Percentiles rank a stretch among this genome's conserved stretches.
Evolutionary conservation across 129 eudicot species (phyloP).

Genomic region (Deinandra increscens): DNA sequence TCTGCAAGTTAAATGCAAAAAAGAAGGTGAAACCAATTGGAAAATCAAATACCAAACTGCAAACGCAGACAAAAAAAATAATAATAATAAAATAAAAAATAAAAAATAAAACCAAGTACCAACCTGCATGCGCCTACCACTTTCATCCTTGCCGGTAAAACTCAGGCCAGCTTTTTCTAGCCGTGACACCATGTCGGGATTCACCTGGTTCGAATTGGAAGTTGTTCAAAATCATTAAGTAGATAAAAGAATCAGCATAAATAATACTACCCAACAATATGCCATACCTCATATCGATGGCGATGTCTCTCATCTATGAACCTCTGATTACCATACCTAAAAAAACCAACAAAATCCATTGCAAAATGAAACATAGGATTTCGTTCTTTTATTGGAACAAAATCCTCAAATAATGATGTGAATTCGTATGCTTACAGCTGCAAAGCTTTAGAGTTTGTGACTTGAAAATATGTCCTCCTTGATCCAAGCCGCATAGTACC

Average conservation of each 20-base stretch:
- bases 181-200: conserved; percentile 67
- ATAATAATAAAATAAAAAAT: background rate
- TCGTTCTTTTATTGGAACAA: background rate
- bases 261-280: background rate
- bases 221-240: background rate
- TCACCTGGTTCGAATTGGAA: conserved; percentile 48
- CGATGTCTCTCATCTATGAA: conserved; percentile 91
- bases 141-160: conserved; percentile 89
- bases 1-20: conserved; percentile 40
- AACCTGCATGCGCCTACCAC: no score
- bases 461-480: conserved; percentile 71
- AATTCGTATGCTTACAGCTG: conserved; percentile 49
- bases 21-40: background rate
- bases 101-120: no score
- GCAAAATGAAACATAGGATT: background rate
- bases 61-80: no score
- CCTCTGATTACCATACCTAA: conserved; percentile 69
- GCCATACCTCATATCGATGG: conserved; percentile 80
- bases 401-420: background rate
- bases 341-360: conserved; percentile 14
- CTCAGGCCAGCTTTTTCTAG: conserved; percentile 81
- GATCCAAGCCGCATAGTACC: conserved; percentile 99
- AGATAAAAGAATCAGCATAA: background rate
- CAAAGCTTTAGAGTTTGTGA: conserved; percentile 52
- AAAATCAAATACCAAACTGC: background rate